Evolutionary conservation across 352 stramenopile species (phyloP), one percentile per base, ranked within the genome.

Genomic region (Phytopythium montanum): DNA sequence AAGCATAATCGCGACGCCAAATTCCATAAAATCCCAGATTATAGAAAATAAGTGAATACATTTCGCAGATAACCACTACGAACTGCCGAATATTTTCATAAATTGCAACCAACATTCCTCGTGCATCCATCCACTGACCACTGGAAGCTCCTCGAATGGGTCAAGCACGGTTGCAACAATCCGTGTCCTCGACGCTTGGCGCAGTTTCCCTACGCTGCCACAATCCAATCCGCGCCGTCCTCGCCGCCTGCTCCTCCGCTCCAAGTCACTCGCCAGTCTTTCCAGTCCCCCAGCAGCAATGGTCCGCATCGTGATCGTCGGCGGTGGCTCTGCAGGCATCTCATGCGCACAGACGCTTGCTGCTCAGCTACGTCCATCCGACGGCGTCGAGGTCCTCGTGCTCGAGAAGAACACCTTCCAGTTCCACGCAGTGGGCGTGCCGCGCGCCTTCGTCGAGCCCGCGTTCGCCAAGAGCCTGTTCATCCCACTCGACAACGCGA

Each of bases 401-500:
- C 54, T 89, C 0, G 79, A 89, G 56, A 89, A 92, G 56, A 83
- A 59, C 51, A 45, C 56, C 38, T 78, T 62, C 65, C 78, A 66
- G 42, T 89, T 83, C 62, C 66, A 86, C 54, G 56, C 68, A 0
- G 34, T 87, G 5, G 79, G 77, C 5, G 61, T 74, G 12, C 75
- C 79, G 5, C 75, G 81, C 23, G 79, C 81, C 8, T 83, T 73
- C 51, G 74, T 84, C 18, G 77, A 89, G 5, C 64, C 61, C n/a
- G 41, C 51, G 41, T 91, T 73, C 65, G 60, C 59, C 18, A 54
- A 60, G 3, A 88, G 83, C 50, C 75, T 91, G 64, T 91, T 89
- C 55, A 72, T 91, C 39, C 81, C 81, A 4, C 80, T 79, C 60
- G 75, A 82, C 58, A 68, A 86, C n/a, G 81, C 68, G 7, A 81